A percentile compares a stretch with the other conserved stretches of the same genome.
Conservation (phyloP, 2,329 filamentous ascomycete species). For the Trichothecium sympodiale region DNA sequence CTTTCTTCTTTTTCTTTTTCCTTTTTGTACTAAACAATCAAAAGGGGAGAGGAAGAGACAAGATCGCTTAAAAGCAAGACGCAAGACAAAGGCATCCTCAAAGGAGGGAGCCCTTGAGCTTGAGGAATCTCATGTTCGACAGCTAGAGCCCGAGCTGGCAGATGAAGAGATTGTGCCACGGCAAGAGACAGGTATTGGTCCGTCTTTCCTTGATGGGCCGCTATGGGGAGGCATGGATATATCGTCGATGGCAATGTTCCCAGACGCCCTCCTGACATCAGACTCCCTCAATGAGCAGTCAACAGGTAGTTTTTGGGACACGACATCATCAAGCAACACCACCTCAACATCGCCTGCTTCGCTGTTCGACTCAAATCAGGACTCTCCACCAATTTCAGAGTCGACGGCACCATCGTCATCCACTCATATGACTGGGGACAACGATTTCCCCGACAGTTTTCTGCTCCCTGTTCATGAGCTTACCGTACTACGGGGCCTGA, state of each 20-base stretch:
- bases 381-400: neutral
- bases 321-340: slow-evolving; percentile 3
- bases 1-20: too few species aligned
- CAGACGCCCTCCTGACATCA: too few species aligned
- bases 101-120: neutral
- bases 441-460: slow-evolving; percentile 33
- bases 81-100: neutral
- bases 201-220: too few species aligned
- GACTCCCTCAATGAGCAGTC: too few species aligned
- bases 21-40: too few species aligned
- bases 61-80: slow-evolving; percentile 14
- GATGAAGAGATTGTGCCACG: slow-evolving; percentile 3
- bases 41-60: slow-evolving; percentile 21
- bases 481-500: slow-evolving; percentile 32
- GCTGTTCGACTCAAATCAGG: slow-evolving; percentile 7
- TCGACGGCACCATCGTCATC: slow-evolving; percentile 9
- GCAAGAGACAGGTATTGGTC: too few species aligned
- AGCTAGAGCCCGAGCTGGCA: too few species aligned
- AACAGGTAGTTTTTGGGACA: neutral
- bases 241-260: too few species aligned
- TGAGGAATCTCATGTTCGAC: too few species aligned
- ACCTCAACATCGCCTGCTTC: neutral
- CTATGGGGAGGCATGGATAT: too few species aligned
- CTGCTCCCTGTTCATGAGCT: slow-evolving; percentile 36
- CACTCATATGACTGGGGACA: slow-evolving; percentile 9